These are phyloP conservation scores for Anthoceros angustus DNA, from an alignment of 225 moss, liverwort and hornwort species.

Conservation along the genomic window DNA sequence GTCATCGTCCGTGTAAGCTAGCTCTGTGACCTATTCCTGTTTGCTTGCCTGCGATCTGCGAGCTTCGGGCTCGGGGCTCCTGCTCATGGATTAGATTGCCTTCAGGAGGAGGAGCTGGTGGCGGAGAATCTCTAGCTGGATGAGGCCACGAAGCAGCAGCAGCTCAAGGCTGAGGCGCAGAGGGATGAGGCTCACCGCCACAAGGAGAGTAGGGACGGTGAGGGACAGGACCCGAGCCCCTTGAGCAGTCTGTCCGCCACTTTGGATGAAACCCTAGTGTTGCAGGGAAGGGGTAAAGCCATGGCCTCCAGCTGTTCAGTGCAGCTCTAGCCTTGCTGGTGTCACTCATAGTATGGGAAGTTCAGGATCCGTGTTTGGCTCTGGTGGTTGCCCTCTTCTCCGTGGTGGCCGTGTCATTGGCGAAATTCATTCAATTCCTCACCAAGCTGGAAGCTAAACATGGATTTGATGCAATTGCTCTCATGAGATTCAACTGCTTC, in stretches of 20 bases:
- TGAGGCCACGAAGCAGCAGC: not conserved
- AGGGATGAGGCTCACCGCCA: not conserved
- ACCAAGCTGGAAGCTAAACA: conserved; percentile 30
- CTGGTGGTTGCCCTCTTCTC: conserved; percentile 41
- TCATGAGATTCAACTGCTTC: conserved; percentile 64
- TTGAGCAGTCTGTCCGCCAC: conserved; percentile 9
- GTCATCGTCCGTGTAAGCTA: too few species aligned
- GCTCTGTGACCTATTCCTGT: too few species aligned
- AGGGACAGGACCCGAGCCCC: too few species aligned
- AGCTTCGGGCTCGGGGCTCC: not conserved
- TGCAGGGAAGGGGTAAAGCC: conserved; percentile 29
- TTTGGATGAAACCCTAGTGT: conserved; percentile 6
- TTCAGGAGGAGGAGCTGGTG: not conserved
- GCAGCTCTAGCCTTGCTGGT: conserved; percentile 47
- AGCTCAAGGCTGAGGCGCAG: not conserved
- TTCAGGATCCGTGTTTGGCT: conserved; percentile 56
- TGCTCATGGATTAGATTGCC: not conserved
- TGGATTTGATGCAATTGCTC: conserved; percentile 39
- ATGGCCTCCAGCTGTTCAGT: conserved; percentile 60
- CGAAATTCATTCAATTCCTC: conserved; percentile 36
- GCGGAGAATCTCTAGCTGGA: not conserved
- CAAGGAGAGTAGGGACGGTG: too few species aligned
- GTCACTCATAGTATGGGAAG: conserved; percentile 47
- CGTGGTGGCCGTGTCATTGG: conserved; percentile 56
- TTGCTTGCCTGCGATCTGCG: too few species aligned